These are phyloP conservation scores for Trifolium fragiferum DNA, from an alignment of 306 rosid species.

Conservation along the genomic window DNA sequence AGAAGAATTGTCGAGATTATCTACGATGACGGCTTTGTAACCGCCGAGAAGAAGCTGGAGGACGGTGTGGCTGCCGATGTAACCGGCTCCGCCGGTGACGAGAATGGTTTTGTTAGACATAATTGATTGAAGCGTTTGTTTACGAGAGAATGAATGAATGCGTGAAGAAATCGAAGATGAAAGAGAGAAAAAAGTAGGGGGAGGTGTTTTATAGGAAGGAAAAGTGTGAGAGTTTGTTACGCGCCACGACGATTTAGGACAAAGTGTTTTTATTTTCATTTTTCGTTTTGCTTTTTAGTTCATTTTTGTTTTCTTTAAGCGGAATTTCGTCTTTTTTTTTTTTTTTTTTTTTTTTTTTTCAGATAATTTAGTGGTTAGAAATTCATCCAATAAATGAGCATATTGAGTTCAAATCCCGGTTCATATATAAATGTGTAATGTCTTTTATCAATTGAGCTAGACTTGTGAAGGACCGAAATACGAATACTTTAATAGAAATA, in stretches of 20 bases:
- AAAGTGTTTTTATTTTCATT: constrained; percentile 24
- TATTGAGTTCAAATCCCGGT: too few relatives aligned
- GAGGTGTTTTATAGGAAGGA: background rate
- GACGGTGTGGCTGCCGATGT: constrained; percentile 94
- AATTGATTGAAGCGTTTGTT: background rate
- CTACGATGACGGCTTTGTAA: constrained; percentile 66
- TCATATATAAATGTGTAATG: too few relatives aligned
- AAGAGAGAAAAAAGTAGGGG: background rate
- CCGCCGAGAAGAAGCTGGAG: constrained; percentile 88
- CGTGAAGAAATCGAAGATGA: constrained; percentile 24
- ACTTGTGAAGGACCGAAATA: too few relatives aligned
- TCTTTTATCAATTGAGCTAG: too few relatives aligned
- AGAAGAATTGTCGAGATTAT: constrained; percentile 85
- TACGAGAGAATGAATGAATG: background rate
- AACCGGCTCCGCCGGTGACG: constrained; percentile 98
- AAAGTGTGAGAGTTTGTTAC: constrained; percentile 38
- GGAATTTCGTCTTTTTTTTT: too few relatives aligned
- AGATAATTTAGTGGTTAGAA: too few relatives aligned
- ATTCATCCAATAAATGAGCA: too few relatives aligned
- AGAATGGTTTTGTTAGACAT: constrained; percentile 65
- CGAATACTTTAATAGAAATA: too few relatives aligned
- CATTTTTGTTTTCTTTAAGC: too few relatives aligned
- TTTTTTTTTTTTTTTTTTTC: too few relatives aligned
- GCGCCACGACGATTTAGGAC: constrained; percentile 38
- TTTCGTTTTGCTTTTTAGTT: background rate